phyloP scores from a whole-genome alignment of 2,329 filamentous ascomycete genomes.

The Sporothrix luriei region DNA sequence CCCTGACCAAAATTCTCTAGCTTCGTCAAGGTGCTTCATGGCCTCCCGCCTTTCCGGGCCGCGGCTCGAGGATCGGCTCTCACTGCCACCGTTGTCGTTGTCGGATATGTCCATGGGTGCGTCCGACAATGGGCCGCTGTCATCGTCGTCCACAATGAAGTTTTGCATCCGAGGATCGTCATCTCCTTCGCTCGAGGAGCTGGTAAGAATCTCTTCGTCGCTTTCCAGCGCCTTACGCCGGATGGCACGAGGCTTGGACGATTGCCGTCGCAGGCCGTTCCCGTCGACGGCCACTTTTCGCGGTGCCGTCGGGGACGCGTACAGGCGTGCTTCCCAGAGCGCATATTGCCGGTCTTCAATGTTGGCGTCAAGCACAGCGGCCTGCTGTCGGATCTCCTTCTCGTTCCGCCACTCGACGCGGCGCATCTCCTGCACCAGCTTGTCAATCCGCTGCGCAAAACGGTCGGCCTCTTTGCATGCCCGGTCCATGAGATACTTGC shows the following conservation, averaged over 20 bases:
- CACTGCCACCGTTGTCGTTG: background rate
- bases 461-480: conserved; percentile 49
- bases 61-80: background rate
- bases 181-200: conserved; percentile 49
- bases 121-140: background rate
- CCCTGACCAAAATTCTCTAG: background rate
- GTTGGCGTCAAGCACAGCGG: conserved; percentile 63
- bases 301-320: conserved; percentile 45
- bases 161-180: conserved; percentile 51
- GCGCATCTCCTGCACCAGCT: conserved; percentile 56
- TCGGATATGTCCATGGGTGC: background rate
- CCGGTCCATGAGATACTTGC: conserved; percentile 48
- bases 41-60: background rate
- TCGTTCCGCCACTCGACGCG: conserved; percentile 55
- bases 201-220: conserved; percentile 56
- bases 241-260: background rate
- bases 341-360: conserved; percentile 62
- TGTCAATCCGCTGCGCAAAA: conserved; percentile 58
- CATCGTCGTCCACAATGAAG: conserved; percentile 53
- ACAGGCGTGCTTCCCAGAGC: conserved; percentile 50
- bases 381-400: conserved; percentile 57
- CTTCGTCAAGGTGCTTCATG: background rate
- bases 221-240: conserved; percentile 38
- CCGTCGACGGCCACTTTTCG: conserved; percentile 26
- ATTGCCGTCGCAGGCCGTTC: background rate